Evolutionary conservation across 805 yeast genomes (phyloP).

Genomic region (Kazachstania psychrophila): DNA sequence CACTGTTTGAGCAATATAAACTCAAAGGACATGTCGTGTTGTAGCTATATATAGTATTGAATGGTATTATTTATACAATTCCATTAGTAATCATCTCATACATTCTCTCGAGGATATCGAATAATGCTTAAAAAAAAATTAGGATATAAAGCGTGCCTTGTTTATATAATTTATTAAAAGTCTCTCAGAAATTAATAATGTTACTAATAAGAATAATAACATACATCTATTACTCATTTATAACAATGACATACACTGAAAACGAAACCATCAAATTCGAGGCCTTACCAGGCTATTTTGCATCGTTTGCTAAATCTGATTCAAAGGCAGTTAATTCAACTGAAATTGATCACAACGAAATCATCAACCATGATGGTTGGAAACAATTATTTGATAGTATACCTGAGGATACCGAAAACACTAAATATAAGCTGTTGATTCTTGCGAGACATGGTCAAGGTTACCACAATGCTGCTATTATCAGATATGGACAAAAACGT

Average conservation of each 20-base stretch:
- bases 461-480: slow-evolving; percentile 48
- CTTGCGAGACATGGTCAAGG: slow-evolving; percentile 60
- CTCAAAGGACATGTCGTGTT: too few species aligned
- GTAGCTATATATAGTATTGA: too few species aligned
- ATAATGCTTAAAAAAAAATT: too few species aligned
- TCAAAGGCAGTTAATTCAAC: slow-evolving; percentile 11
- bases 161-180: too few species aligned
- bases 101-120: too few species aligned
- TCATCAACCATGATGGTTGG: slow-evolving; percentile 15
- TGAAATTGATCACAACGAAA: slow-evolving; percentile 11
- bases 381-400: slow-evolving; percentile 13
- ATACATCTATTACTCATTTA: too few species aligned
- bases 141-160: too few species aligned
- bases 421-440: slow-evolving; percentile 15
- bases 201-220: too few species aligned
- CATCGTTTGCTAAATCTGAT: slow-evolving; percentile 10
- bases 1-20: too few species aligned
- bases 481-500: slow-evolving; percentile 44
- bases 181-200: too few species aligned
- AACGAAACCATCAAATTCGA: slow-evolving; percentile 3
- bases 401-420: slow-evolving; percentile 14
- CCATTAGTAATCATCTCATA: too few species aligned
- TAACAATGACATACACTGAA: background rate
- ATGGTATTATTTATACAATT: too few species aligned
- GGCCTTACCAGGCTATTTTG: slow-evolving; percentile 23